A percentile compares a stretch with the other conserved stretches of the same genome.
These are phyloP conservation scores for Solanum tarijense DNA, from an alignment of 257 asterid genomes.

Conservation along the genomic window DNA sequence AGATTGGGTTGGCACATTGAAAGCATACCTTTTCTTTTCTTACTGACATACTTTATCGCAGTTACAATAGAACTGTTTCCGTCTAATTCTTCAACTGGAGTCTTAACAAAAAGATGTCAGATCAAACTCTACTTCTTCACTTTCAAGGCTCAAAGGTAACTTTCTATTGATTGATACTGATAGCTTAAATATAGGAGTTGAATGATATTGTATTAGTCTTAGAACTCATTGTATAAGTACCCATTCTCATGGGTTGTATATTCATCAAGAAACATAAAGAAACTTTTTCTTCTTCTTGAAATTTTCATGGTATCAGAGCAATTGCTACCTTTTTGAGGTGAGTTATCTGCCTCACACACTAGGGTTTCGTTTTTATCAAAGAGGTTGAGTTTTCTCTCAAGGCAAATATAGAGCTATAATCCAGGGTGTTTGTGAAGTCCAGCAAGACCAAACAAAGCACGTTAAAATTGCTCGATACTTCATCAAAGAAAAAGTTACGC, in stretches of 20 bases:
- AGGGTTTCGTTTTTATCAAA: neutral
- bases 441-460: neutral
- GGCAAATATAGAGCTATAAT: neutral
- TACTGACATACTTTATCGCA: neutral
- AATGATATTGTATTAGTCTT: neutral
- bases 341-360: neutral
- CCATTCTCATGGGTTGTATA: neutral
- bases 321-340: neutral
- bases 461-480: neutral
- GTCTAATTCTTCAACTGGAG: neutral
- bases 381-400: neutral
- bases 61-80: neutral
- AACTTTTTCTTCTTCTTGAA: neutral
- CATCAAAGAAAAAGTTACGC: neutral
- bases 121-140: neutral
- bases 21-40: neutral
- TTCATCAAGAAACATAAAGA: neutral
- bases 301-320: neutral
- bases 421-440: neutral
- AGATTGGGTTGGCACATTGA: neutral
- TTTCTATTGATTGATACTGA: neutral
- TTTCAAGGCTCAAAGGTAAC: neutral
- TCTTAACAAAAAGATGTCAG: neutral
- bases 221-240: neutral
- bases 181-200: neutral